Percentiles rank a stretch among this genome's conserved stretches.
Conservation (phyloP, 148 eudicot species). For the Gaultheria prostrata region DNA sequence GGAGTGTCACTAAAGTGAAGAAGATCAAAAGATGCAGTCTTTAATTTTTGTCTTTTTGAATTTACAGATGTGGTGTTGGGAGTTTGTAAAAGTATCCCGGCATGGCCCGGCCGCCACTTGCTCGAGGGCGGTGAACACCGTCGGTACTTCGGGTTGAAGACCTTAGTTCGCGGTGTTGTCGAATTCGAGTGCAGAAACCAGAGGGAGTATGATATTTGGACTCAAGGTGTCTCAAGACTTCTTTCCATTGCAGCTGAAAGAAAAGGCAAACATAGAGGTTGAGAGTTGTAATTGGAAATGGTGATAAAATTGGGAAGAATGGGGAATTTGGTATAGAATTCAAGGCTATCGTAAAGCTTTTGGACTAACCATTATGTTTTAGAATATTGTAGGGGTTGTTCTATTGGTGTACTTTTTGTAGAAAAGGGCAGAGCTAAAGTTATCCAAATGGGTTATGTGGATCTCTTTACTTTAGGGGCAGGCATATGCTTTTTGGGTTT, state of each 20-base stretch:
- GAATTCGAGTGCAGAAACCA: constrained; percentile 88
- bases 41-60: constrained; percentile 25
- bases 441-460: neutral
- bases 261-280: constrained; percentile 3
- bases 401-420: neutral
- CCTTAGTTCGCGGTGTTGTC: constrained; percentile 65
- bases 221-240: constrained; percentile 84
- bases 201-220: constrained; percentile 82
- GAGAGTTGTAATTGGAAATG: neutral
- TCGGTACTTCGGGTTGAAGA: constrained; percentile 77
- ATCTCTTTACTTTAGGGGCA: constrained; percentile 3
- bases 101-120: constrained; percentile 95
- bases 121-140: constrained; percentile 76
- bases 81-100: constrained; percentile 79
- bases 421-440: neutral
- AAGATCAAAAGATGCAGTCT: constrained; percentile 37
- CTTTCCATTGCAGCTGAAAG: constrained; percentile 41
- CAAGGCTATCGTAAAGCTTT: constrained; percentile 12
- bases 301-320: neutral
- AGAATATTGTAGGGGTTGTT: constrained; percentile 32
- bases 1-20: constrained; percentile 34
- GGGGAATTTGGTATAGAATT: constrained; percentile 19
- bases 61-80: constrained; percentile 75
- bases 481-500: neutral
- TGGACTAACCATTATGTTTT: constrained; percentile 41